Percentiles rank a stretch among this genome's conserved stretches.
Conservation (phyloP, 2,329 filamentous ascomycete genomes). For the Talaromyces sp. region DNA sequence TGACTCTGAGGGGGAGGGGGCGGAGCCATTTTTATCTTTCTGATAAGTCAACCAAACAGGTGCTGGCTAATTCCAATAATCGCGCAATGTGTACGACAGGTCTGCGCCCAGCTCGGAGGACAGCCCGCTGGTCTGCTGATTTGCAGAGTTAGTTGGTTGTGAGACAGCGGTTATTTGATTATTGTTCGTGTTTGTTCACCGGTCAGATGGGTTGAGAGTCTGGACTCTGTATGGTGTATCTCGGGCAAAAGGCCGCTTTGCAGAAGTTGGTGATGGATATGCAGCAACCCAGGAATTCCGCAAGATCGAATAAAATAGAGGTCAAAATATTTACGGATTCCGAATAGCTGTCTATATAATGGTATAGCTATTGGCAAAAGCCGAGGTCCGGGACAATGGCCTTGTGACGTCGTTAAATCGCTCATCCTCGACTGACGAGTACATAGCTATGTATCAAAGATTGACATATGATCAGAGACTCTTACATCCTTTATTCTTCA, state of each 20-base stretch:
- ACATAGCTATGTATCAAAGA: not conserved
- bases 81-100: not conserved
- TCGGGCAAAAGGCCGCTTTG: not conserved
- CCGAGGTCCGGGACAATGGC: not conserved
- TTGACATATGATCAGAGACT: not conserved
- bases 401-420: not conserved
- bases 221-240: not conserved
- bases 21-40: slow-evolving; percentile 9
- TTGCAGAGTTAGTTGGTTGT: not conserved
- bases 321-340: not conserved
- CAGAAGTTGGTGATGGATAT: not conserved
- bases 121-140: not conserved
- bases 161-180: not conserved
- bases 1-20: slow-evolving; percentile 13
- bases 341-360: not conserved
- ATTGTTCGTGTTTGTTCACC: not conserved
- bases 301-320: not conserved
- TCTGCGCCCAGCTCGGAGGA: not conserved
- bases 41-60: not conserved
- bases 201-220: not conserved
- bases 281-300: not conserved
- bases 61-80: slow-evolving; percentile 7
- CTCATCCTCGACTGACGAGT: not conserved
- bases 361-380: not conserved
- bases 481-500: not conserved